Evolutionary conservation across 1,139 yeast genomes (phyloP).

Genomic region (Yamadazyma triangularis): DNA sequence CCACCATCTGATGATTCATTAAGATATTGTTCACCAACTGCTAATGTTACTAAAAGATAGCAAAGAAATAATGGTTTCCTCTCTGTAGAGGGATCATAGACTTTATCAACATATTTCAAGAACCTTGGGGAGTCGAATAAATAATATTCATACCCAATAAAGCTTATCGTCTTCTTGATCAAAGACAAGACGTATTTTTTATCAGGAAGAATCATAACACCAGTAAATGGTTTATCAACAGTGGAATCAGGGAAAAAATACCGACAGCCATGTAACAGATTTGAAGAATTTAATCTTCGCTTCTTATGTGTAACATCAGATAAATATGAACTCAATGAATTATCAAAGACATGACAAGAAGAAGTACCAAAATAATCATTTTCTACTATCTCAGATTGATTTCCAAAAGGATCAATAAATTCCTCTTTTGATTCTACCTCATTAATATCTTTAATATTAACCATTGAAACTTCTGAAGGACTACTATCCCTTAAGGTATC

Average conservation of each 20-base stretch:
- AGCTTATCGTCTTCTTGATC: conserved; percentile 8
- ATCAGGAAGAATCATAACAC: conserved; percentile 10
- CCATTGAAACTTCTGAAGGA: no score
- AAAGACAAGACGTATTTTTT: conserved; percentile 11
- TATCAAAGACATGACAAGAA: conserved; percentile 12
- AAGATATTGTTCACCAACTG: conserved; percentile 12
- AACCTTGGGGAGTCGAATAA: conserved; percentile 7
- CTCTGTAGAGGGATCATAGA: conserved; percentile 6
- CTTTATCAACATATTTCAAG: conserved; percentile 6
- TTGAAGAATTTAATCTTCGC: no score
- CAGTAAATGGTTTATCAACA: conserved; percentile 8
- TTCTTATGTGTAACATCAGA: conserved; percentile 8
- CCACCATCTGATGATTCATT: conserved; percentile 11
- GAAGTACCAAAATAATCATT: conserved; percentile 10
- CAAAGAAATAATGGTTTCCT: conserved; percentile 9
- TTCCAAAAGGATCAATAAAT: conserved; percentile 11
- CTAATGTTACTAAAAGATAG: conserved; percentile 8
- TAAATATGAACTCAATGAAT: conserved; percentile 10
- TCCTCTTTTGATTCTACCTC: conserved; percentile 7
- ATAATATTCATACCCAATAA: conserved; percentile 10
- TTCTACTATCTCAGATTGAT: conserved; percentile 4
- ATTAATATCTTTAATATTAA: neutral
- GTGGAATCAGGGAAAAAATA: conserved; percentile 7
- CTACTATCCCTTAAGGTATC: no score
- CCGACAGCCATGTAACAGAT: conserved; percentile 3